Conservation (phyloP, 2,329 filamentous ascomycete genomes). For the Rhynchosporium secalis region DNA sequence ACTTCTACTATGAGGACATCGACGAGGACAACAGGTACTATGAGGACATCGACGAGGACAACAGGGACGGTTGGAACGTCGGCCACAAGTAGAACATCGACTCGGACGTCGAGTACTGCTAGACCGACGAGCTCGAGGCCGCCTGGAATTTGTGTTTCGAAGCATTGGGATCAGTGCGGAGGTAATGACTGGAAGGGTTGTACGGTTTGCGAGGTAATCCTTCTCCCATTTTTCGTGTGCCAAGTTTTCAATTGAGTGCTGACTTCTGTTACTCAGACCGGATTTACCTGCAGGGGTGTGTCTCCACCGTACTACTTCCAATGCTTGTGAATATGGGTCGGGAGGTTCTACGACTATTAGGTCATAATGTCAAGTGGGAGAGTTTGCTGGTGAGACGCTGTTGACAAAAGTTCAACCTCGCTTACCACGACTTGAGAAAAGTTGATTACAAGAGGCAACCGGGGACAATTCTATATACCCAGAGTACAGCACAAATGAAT, state of each 20-base stretch:
- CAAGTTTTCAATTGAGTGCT: not conserved
- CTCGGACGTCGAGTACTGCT: not conserved
- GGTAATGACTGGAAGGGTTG: conserved; percentile 29
- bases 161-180: conserved; percentile 29
- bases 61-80: not conserved
- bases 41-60: not conserved
- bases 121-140: not conserved
- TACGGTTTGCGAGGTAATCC: conserved; percentile 25
- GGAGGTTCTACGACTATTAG: not conserved
- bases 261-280: conserved; percentile 9
- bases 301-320: conserved; percentile 27
- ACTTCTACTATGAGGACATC: not conserved
- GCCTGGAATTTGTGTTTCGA: conserved; percentile 17
- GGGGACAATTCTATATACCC: not conserved
- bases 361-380: too few species aligned
- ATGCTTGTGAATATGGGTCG: conserved; percentile 18
- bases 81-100: not conserved
- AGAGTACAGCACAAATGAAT: not conserved
- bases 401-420: not conserved
- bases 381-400: not conserved
- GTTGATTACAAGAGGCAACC: not conserved
- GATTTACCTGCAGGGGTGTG: conserved; percentile 22
- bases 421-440: not conserved
- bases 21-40: not conserved
- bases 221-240: not conserved